phyloP scores from a whole-genome alignment of 345 rosid species.

The Eucalyptus melliodora region DNA sequence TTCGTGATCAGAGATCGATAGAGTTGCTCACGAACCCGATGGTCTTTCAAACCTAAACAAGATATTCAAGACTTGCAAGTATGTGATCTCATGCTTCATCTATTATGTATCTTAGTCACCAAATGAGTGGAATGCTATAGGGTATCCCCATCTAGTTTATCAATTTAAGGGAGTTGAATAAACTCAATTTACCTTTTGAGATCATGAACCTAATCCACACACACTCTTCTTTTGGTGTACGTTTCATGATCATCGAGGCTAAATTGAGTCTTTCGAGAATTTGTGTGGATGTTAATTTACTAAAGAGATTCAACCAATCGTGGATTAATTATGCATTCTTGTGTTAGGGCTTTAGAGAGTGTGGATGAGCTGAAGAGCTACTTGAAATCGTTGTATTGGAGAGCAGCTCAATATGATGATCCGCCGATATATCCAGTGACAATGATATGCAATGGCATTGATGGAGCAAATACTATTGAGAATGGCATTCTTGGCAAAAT shows the following conservation, averaged over 20 bases:
- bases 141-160: not conserved
- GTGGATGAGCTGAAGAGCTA: slow-evolving; percentile 13
- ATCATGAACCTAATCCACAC: not conserved
- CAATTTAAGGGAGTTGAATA: not conserved
- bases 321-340: not conserved
- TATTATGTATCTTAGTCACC: not conserved
- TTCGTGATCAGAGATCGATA: not conserved
- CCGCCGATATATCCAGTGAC: not conserved
- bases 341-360: slow-evolving; percentile 9
- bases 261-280: not conserved
- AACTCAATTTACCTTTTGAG: not conserved
- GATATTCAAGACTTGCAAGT: not conserved
- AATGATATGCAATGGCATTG: not conserved
- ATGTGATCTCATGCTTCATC: not conserved
- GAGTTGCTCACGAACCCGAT: not conserved
- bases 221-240: not conserved
- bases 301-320: not conserved
- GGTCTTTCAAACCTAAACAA: not conserved
- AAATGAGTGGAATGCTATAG: not conserved
- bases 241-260: not conserved
- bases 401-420: not conserved
- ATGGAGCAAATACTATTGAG: not conserved
- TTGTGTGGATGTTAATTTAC: not conserved
- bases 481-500: not conserved
- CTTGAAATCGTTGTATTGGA: not conserved